Evolutionary conservation across 164 flowering plant species (phyloP).

Genomic region (Pachysandra terminalis): DNA sequence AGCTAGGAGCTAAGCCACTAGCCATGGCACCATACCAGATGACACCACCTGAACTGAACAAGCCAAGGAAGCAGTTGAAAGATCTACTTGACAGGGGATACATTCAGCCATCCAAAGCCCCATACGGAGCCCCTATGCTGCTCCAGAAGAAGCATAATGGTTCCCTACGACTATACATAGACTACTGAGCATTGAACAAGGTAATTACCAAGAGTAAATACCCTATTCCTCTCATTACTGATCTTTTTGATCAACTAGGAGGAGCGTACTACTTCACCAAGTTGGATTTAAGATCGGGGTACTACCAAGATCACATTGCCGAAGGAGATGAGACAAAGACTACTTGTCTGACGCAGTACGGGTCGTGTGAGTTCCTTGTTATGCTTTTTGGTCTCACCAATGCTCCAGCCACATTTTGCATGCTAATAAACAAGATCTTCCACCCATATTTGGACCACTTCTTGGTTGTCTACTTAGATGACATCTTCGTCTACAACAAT

Average conservation of each 20-base stretch:
- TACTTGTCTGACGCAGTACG: no score
- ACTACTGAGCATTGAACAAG: neutral
- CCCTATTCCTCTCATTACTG: neutral
- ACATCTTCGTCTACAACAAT: neutral
- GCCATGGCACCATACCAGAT: neutral
- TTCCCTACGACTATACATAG: neutral
- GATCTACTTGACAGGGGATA: neutral
- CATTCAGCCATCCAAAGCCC: neutral
- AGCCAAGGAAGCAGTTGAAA: neutral
- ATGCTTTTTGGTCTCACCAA: no score
- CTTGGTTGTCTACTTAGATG: neutral
- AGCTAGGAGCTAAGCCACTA: neutral
- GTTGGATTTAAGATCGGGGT: neutral
- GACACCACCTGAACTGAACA: neutral
- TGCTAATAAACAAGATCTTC: conserved; percentile 13
- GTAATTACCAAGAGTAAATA: neutral
- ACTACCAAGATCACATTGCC: conserved; percentile 15
- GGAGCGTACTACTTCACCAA: neutral
- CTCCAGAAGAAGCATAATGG: conserved; percentile 3
- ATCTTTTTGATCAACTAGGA: neutral
- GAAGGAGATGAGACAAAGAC: neutral
- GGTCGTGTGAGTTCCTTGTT: no score
- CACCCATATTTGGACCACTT: neutral
- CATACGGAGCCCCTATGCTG: neutral
- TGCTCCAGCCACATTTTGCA: no score